Percentiles rank a stretch among this genome's conserved stretches.
Conservation (phyloP, 208 protist genomes). For the Trypanosoma rangeli region DNA sequence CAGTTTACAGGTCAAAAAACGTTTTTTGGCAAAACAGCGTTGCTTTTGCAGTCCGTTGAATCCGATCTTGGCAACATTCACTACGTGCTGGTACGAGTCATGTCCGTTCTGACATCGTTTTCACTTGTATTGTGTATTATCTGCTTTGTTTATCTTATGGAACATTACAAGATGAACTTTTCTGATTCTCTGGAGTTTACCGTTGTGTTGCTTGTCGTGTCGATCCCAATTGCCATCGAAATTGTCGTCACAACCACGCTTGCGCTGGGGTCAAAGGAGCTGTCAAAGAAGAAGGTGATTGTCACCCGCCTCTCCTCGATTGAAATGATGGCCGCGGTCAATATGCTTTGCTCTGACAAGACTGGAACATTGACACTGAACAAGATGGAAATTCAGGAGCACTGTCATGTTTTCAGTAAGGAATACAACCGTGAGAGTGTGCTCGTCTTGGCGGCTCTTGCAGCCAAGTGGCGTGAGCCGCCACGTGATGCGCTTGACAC, state of each 20-base stretch:
- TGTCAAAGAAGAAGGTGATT: slow-evolving; percentile 94
- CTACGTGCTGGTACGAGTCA: slow-evolving; percentile 60
- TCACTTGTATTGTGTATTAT: slow-evolving; percentile 69
- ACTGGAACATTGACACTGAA: slow-evolving; percentile 95
- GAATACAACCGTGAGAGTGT: slow-evolving; percentile 54
- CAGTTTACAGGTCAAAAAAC: slow-evolving; percentile 91
- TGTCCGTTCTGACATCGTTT: slow-evolving; percentile 59
- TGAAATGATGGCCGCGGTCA: slow-evolving; percentile 71
- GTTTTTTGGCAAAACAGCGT: slow-evolving; percentile 94
- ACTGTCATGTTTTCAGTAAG: slow-evolving; percentile 72
- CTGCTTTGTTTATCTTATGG: slow-evolving; percentile 82
- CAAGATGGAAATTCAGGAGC: slow-evolving; percentile 87
- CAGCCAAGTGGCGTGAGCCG: slow-evolving; percentile 79
- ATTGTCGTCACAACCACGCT: slow-evolving; percentile 88
- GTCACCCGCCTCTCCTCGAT: slow-evolving; percentile 93
- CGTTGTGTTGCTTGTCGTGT: slow-evolving; percentile 91
- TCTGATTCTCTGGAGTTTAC: slow-evolving; percentile 69
- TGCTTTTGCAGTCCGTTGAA: slow-evolving; percentile 84
- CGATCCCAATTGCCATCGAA: slow-evolving; percentile 90
- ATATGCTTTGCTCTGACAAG: slow-evolving; percentile 93
- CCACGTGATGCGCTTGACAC: slow-evolving; percentile 76
- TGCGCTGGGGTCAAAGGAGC: slow-evolving; percentile 87
- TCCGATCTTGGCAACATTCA: slow-evolving; percentile 73
- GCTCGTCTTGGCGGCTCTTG: slow-evolving; percentile 78
- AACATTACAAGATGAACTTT: slow-evolving; percentile 63